Base-by-base conservation (phyloP, 192 early-diverging fungal species). In the Coemansia brasiliensis region DNA sequence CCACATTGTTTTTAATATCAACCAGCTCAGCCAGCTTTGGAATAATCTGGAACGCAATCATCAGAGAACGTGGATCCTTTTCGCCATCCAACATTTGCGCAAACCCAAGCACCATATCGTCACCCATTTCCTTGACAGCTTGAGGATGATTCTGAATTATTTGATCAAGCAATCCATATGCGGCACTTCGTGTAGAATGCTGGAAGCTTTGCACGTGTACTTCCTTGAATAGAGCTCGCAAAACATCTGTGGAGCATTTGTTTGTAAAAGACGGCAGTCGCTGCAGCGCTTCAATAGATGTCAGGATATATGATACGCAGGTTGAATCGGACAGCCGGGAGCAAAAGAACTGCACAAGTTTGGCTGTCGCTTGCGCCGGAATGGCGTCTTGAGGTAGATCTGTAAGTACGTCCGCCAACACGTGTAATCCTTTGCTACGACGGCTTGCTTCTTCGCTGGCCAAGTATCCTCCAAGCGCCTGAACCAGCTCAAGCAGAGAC, bases 61-160 rank as follows among this genome's bases (percentile, higher is more conserved):
- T 81, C 29, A 99, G 79, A 65, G 98, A 94, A 25, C 98, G 79
- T 12, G 98, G 98, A 70, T 99, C 98, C 83, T 99, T 99, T 73
- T 99, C 98, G 21, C 94, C 94, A 72, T 99, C 98, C 79, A 98
- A 82, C 17, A 81, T 67, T 63, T 93, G 85, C 18, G 90, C 90
- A 69, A 92, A 97, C 22, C 90, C 93, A 54, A 80, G 78, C 10
- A 95, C 80, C 79, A 95, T 92, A 17, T 85, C 84, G 16, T 82
- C 69, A 45, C 83, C 87, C 51, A 93, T 83, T 17, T 78, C 37
- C 53, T 81, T 65, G n/a, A 93, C 75, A 15, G 83, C 88, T 82
- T 63, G 37, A 13, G 74, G 52, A 58, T 83, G 45, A 25, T 50
- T 79, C n/a, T 79, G 67, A 20, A 98, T 65, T 9, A 90, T 69